Evolutionary conservation across 2,329 filamentous ascomycete species (phyloP), one percentile per base, ranked within the genome.

Genomic region (Cladosporium cucumerinum): DNA sequence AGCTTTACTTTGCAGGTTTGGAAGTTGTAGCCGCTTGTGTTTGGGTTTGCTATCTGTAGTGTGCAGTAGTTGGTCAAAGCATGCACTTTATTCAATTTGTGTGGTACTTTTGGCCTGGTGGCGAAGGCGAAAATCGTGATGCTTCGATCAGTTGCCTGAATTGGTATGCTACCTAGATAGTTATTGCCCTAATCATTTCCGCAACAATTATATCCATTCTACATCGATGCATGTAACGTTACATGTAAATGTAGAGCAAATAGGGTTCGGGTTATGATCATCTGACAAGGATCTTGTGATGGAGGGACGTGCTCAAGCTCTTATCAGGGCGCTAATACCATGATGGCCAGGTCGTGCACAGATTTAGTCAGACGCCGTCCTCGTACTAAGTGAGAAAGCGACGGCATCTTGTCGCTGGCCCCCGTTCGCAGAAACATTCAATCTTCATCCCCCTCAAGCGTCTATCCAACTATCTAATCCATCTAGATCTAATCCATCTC

Each of bases 401-500:
- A 52, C 25, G 49, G 49, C 49, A 26, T 30, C 49, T 52, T 28
- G 48, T 51, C 16, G 48, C 25, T 51, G 5, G 5, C n/a, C 46
- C 32, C 32, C 26, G 26, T 52, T 7, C 49, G 16, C n/a, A 30
- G 11, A 4, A 52, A 28, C 16, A 18, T n/a, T 51, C 48, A 23
- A 57, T 57, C 52, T 25, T 25, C 18, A 34, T 57, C 30, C 18
- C 18, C 7, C 11, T 21, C 28, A 28, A 34, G 6, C 28, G 14
- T 23, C 28, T 25, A 57, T 23, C 11, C 49, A 54, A 25, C 51
- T 62, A 62, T 62, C 59, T 62, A 51, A 62, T 62, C 59, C 59
- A 62, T 62, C 59, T 52, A 43, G 34, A 62, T 62, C 59, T 62
- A 25, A 62, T 62, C 59, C 59, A 62, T 62, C 59, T 52, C 16